Evolutionary conservation across 2,329 filamentous ascomycete genomes (phyloP).

Genomic region (Pseudocercospora fijiensis): DNA sequence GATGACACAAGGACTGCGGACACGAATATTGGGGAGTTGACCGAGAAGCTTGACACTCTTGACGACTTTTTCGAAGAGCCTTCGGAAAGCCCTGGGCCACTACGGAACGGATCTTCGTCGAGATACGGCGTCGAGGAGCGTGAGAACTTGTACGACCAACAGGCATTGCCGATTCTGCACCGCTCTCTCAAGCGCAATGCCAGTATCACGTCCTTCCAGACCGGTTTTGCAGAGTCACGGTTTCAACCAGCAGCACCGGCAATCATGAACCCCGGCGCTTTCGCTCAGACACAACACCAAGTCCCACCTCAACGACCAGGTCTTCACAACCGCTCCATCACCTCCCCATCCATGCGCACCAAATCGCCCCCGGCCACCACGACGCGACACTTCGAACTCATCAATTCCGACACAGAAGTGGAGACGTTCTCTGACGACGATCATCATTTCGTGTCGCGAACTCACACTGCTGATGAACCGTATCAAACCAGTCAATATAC

Average conservation of each 20-base stretch:
- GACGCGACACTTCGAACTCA: conserved; percentile 53
- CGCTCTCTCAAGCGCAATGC: conserved; percentile 73
- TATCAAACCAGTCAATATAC: conserved; percentile 23
- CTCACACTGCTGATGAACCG: conserved; percentile 33
- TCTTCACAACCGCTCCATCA: conserved; percentile 79
- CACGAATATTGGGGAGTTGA: conserved; percentile 76
- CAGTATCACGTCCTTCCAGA: conserved; percentile 75
- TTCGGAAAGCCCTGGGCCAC: conserved; percentile 16
- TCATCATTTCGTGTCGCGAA: conserved; percentile 54
- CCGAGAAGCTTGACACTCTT: conserved; percentile 58
- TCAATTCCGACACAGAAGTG: conserved; percentile 71
- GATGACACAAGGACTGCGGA: conserved; percentile 70
- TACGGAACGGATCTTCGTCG: conserved; percentile 17
- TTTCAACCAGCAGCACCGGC: conserved; percentile 54
- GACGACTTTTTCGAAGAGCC: conserved; percentile 56
- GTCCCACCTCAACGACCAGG: conserved; percentile 55
- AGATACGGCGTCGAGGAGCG: conserved; percentile 50
- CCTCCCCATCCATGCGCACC: conserved; percentile 65
- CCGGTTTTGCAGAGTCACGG: conserved; percentile 74
- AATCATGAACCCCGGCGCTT: conserved; percentile 60
- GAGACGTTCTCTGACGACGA: conserved; percentile 77
- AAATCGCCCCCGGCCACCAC: conserved; percentile 39
- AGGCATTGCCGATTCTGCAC: conserved; percentile 84
- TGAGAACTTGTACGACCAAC: conserved; percentile 86
- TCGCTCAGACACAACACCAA: conserved; percentile 37